A percentile compares a stretch with the other conserved stretches of the same genome.
Conservation (phyloP, 495 filamentous ascomycete species). For the Lepraria neglecta region DNA sequence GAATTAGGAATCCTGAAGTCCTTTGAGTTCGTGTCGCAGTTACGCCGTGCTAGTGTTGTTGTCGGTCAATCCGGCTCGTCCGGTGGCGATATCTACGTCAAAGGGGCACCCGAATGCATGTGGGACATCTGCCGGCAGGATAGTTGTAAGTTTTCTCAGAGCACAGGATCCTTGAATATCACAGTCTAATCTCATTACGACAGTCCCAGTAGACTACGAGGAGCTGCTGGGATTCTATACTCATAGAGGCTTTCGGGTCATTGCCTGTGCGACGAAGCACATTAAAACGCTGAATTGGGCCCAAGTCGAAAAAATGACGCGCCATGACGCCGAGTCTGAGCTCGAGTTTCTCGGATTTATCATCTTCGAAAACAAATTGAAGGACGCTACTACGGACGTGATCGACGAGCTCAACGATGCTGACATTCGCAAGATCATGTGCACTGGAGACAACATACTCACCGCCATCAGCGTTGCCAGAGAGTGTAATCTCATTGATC, state of each 20-base stretch:
- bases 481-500: constrained; percentile 80
- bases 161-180: neutral
- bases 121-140: constrained; percentile 80
- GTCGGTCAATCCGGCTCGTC: constrained; percentile 76
- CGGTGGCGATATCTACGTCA: constrained; percentile 82
- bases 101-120: constrained; percentile 96
- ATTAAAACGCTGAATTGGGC: constrained; percentile 83
- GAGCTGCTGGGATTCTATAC: constrained; percentile 84
- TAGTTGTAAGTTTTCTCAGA: constrained; percentile 53
- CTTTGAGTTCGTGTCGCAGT: constrained; percentile 96
- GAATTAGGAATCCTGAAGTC: constrained; percentile 82
- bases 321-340: constrained; percentile 71
- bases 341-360: constrained; percentile 92
- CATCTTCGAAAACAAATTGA: constrained; percentile 97
- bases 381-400: constrained; percentile 68
- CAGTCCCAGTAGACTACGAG: constrained; percentile 84
- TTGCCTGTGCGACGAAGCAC: constrained; percentile 87
- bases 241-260: constrained; percentile 93
- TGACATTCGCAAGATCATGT: constrained; percentile 89
- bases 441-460: constrained; percentile 96
- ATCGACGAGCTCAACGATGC: constrained; percentile 79
- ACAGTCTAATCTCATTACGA: neutral
- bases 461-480: constrained; percentile 95
- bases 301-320: constrained; percentile 87
- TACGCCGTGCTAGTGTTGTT: constrained; percentile 87